Conservation (phyloP, 192 early-diverging fungal species). For the Rhizophagus sp. region DNA sequence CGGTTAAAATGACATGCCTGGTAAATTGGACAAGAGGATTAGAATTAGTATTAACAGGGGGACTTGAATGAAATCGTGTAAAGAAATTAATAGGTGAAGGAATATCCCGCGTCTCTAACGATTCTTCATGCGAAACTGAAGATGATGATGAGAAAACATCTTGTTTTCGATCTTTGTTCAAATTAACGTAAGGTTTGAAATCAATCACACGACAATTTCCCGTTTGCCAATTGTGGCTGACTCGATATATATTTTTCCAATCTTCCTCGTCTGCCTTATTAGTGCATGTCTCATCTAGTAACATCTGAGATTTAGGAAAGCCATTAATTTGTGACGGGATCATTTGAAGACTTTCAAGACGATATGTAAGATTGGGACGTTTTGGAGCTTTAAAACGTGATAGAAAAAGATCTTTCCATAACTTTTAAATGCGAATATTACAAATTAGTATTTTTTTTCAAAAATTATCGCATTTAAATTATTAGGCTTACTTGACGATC, state of each 20-base stretch:
- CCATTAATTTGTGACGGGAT: neutral
- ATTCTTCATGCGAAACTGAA: neutral
- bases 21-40: constrained; percentile 42
- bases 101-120: neutral
- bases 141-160: neutral
- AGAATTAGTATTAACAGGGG: constrained; percentile 18
- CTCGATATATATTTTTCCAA: constrained; percentile 49
- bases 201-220: constrained; percentile 39
- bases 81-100: neutral
- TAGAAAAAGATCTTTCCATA: constrained; percentile 52
- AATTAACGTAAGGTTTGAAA: constrained; percentile 14
- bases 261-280: constrained; percentile 12
- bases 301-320: neutral
- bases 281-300: neutral
- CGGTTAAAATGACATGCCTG: constrained; percentile 34
- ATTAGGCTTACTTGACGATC: constrained; percentile 41
- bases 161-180: neutral
- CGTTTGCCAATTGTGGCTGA: constrained; percentile 53
- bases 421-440: constrained; percentile 25
- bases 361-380: neutral
- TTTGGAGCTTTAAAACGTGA: constrained; percentile 38
- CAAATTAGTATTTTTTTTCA: neutral
- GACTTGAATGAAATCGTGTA: neutral
- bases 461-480: neutral
- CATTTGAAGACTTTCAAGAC: neutral